Evolutionary conservation across 2,329 filamentous ascomycete species (phyloP).

Genomic region (Cladosporium sp.): DNA sequence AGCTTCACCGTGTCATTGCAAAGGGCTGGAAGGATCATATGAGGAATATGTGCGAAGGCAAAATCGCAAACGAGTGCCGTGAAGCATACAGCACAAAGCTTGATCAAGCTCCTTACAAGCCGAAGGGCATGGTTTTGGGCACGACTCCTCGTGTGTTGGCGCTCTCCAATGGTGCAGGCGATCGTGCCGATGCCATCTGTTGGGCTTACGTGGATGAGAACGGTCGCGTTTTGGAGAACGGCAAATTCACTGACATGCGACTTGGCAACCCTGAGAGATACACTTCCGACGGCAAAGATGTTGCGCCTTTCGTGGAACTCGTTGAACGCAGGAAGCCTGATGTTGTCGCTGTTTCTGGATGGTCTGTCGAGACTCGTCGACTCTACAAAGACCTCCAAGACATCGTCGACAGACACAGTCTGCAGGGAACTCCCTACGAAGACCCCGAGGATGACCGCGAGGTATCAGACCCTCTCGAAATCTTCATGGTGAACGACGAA

Average conservation of each 20-base stretch:
- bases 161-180: slow-evolving; percentile 80
- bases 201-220: slow-evolving; percentile 96
- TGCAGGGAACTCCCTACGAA: slow-evolving; percentile 79
- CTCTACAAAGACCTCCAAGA: slow-evolving; percentile 79
- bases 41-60: slow-evolving; percentile 89
- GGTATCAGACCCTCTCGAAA: slow-evolving; percentile 76
- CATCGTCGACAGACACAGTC: slow-evolving; percentile 72
- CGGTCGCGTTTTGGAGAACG: slow-evolving; percentile 82
- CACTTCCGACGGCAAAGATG: slow-evolving; percentile 63
- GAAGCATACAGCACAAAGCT: slow-evolving; percentile 87
- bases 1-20: slow-evolving; percentile 79
- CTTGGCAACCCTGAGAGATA: slow-evolving; percentile 65
- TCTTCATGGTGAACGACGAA: slow-evolving; percentile 92
- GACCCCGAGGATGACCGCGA: slow-evolving; percentile 74
- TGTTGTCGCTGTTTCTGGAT: slow-evolving; percentile 86
- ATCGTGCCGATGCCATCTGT: slow-evolving; percentile 75
- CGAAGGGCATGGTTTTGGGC: slow-evolving; percentile 85
- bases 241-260: slow-evolving; percentile 78
- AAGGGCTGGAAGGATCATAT: slow-evolving; percentile 94
- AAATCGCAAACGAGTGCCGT: slow-evolving; percentile 82
- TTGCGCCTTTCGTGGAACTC: slow-evolving; percentile 73
- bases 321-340: slow-evolving; percentile 80
- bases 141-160: slow-evolving; percentile 84
- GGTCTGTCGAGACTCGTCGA: slow-evolving; percentile 80
- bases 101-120: slow-evolving; percentile 94